phyloP scores from a whole-genome alignment of 2,329 filamentous ascomycete genomes.

The Alternaria brassicicola region DNA sequence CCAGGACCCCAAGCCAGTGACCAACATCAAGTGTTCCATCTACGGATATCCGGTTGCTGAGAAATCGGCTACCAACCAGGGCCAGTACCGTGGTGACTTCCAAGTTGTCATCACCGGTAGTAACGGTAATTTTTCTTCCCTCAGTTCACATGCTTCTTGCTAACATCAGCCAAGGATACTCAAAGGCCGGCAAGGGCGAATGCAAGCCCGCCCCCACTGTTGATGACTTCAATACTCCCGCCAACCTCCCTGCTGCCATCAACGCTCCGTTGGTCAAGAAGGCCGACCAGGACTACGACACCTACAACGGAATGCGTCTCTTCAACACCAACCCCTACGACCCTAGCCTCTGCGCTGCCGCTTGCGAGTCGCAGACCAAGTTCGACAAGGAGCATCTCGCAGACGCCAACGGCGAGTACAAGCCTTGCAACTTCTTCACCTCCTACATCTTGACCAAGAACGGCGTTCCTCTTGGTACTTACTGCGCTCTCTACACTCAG shows the following conservation, averaged over 20 bases:
- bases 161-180: constrained; percentile 25
- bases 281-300: constrained; percentile 19
- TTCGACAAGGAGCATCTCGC: constrained; percentile 41
- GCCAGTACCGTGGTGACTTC: constrained; percentile 33
- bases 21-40: constrained; percentile 38
- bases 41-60: constrained; percentile 35
- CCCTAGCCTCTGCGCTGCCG: constrained; percentile 40
- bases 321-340: constrained; percentile 40
- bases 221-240: constrained; percentile 25
- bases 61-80: constrained; percentile 28
- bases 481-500: constrained; percentile 41
- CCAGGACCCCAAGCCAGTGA: constrained; percentile 26
- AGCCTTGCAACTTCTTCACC: constrained; percentile 49
- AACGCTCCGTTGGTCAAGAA: constrained; percentile 29
- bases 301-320: constrained; percentile 38
- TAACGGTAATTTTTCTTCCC: constrained; percentile 21
- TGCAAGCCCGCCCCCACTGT: constrained; percentile 13
- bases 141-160: background rate
- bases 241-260: constrained; percentile 31
- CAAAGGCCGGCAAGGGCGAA: constrained; percentile 16
- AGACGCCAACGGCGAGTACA: constrained; percentile 34
- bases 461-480: constrained; percentile 45
- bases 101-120: constrained; percentile 36
- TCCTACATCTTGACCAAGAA: constrained; percentile 48
- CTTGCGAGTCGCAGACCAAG: constrained; percentile 44